Evolutionary conservation across 257 asterid species (phyloP).

Genomic region (Cynanchum wilfordii): DNA sequence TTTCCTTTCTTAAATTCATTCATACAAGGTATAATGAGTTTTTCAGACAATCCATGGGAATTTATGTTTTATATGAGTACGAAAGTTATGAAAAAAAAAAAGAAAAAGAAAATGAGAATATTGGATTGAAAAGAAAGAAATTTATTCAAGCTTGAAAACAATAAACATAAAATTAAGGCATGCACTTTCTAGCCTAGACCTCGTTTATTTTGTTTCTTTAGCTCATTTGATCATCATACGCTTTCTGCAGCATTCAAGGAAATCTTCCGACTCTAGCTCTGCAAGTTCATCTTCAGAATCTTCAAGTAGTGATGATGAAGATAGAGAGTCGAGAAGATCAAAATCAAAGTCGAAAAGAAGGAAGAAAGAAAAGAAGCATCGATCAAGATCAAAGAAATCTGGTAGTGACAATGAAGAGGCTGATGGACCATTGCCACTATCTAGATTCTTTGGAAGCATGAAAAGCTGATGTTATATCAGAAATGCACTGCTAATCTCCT

Average conservation of each 20-base stretch:
- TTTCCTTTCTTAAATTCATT: background rate
- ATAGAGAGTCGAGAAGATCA: slow-evolving; percentile 56
- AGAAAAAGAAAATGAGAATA: background rate
- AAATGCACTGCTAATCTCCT: slow-evolving; percentile 4
- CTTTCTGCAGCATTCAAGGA: slow-evolving; percentile 55
- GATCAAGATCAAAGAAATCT: slow-evolving; percentile 51
- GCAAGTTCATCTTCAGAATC: slow-evolving; percentile 64
- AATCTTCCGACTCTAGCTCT: slow-evolving; percentile 54
- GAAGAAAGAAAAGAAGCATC: slow-evolving; percentile 64
- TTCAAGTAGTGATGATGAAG: slow-evolving; percentile 73
- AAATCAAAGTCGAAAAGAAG: slow-evolving; percentile 55
- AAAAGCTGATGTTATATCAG: slow-evolving; percentile 35
- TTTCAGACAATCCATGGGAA: background rate
- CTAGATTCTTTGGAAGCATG: slow-evolving; percentile 69
- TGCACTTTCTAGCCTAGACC: background rate
- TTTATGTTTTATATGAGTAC: background rate
- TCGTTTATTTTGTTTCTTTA: background rate
- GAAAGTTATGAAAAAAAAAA: background rate
- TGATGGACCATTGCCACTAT: slow-evolving; percentile 83
- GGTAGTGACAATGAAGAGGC: slow-evolving; percentile 38
- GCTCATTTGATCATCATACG: background rate
- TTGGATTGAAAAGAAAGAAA: background rate
- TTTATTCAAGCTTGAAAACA: background rate
- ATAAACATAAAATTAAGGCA: background rate
- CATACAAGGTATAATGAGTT: background rate